Conservation (phyloP, 2,329 filamentous ascomycete genomes). For the Monosporascus sp. region DNA sequence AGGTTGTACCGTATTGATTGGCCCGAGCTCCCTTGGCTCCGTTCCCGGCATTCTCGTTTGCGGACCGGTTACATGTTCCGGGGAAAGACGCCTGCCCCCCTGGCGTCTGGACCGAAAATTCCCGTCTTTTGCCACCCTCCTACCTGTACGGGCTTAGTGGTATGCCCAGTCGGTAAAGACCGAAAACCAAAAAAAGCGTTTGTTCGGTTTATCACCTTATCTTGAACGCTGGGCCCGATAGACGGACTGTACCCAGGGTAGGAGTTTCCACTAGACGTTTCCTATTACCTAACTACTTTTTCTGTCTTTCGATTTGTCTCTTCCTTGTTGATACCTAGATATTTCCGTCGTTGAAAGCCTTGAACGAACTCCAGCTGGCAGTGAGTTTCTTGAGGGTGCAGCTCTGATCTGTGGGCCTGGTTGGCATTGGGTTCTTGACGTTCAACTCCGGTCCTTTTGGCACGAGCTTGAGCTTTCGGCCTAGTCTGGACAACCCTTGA, state of each 20-base stretch:
- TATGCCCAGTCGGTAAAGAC: not conserved
- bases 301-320: no score
- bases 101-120: no score
- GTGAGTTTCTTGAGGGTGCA: no score
- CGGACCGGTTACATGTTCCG: not conserved
- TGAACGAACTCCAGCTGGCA: no score
- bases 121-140: no score
- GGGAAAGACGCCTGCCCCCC: no score
- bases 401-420: no score
- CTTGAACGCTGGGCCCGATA: not conserved
- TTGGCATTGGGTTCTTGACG: not conserved
- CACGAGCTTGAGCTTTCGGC: not conserved
- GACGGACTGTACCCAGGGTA: not conserved
- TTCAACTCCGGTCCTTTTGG: not conserved
- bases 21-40: not conserved
- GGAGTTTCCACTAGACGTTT: not conserved
- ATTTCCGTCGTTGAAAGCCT: no score
- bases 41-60: not conserved
- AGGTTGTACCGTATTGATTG: not conserved
- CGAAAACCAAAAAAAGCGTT: not conserved
- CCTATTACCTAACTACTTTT: not conserved
- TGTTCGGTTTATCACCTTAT: not conserved
- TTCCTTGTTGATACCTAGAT: no score
- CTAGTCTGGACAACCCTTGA: no score
- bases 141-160: no score